Evolutionary conservation across 148 eudicot species (phyloP).

Genomic region (Arctostaphylos glauca): DNA sequence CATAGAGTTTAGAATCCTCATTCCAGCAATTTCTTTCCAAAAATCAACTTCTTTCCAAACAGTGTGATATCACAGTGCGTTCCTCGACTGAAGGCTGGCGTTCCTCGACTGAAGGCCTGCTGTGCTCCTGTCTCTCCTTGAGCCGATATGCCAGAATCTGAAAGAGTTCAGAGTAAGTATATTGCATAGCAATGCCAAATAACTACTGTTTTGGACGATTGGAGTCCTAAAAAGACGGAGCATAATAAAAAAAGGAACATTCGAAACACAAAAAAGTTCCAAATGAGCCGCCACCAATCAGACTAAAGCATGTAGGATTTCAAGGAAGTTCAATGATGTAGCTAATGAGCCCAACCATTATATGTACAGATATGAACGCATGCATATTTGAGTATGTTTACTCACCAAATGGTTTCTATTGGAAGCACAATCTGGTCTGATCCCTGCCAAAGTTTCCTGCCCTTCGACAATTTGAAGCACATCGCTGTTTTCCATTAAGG

Average conservation of each 20-base stretch:
- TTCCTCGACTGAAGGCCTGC: not conserved
- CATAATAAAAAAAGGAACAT: not conserved
- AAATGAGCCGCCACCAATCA: not conserved
- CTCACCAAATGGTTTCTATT: conserved; percentile 21
- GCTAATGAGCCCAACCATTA: not conserved
- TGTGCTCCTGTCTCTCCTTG: conserved; percentile 6
- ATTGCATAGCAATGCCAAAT: not conserved
- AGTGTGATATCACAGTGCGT: not conserved
- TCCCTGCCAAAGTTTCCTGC: conserved; percentile 18
- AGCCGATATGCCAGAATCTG: conserved; percentile 25
- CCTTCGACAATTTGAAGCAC: conserved; percentile 21
- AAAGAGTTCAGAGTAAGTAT: not conserved
- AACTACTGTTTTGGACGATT: not conserved
- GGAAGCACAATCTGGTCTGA: conserved; percentile 14
- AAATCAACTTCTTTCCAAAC: not conserved
- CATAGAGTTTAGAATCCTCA: not conserved
- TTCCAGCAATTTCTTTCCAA: not conserved
- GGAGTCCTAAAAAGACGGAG: not conserved
- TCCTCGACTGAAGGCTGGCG: not conserved
- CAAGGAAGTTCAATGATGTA: not conserved
- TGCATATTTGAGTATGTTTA: not conserved
- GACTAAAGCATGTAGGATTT: not conserved
- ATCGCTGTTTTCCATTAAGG: conserved; percentile 12
- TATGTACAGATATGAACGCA: not conserved
- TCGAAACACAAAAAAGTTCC: not conserved